These are phyloP conservation scores for Pleodorina starrii DNA, from an alignment of 139 green algal species.

Conservation along the genomic window DNA sequence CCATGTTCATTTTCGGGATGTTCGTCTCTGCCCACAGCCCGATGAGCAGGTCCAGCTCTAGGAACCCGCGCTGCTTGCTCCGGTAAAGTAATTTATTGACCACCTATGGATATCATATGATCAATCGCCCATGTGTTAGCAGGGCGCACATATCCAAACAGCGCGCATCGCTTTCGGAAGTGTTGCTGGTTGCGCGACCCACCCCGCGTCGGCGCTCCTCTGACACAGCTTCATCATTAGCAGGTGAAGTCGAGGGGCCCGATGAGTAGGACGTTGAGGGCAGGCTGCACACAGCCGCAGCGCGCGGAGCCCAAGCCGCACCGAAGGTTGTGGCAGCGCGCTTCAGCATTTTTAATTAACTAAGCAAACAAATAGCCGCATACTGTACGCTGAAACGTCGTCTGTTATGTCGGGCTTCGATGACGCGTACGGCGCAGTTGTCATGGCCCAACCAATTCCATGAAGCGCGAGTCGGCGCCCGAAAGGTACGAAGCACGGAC, in stretches of 20 bases:
- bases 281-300: not conserved
- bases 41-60: conserved; percentile 90
- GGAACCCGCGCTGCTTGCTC: conserved; percentile 85
- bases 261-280: conserved; percentile 30
- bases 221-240: not conserved
- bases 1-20: conserved; percentile 66
- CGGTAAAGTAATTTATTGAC: conserved; percentile 85
- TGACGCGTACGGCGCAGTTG: too few species aligned
- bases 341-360: conserved; percentile 1
- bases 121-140: too few species aligned
- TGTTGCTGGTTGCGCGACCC: not conserved
- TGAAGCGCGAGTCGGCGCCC: too few species aligned
- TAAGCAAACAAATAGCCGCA: not conserved
- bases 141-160: too few species aligned
- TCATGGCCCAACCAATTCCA: too few species aligned
- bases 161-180: too few species aligned
- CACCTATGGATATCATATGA: conserved; percentile 46
- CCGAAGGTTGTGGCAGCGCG: not conserved
- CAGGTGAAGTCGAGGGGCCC: not conserved
- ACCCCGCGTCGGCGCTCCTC: conserved; percentile 26
- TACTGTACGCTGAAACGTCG: too few species aligned
- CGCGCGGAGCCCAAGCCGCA: not conserved
- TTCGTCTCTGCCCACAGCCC: conserved; percentile 85
- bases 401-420: too few species aligned
- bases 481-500: too few species aligned